Evolutionary conservation across 805 yeast genomes (phyloP), one percentile per base, ranked within the genome.

Genomic region (Middelhovenomyces tepae): DNA sequence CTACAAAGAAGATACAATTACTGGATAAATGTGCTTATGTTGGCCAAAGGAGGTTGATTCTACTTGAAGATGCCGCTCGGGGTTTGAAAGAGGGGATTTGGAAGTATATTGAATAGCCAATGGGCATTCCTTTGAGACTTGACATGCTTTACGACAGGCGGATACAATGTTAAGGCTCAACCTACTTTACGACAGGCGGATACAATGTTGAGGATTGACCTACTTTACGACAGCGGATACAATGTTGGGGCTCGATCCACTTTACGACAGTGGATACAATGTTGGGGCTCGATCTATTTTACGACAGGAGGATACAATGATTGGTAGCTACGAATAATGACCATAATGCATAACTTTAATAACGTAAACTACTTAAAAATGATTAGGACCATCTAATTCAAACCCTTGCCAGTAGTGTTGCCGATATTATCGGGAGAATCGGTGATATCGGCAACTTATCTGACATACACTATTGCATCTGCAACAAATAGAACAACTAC

Each of bases 1-100:
- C 60, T 26, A 54, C 56, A 22, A 30, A 35, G 9, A 66, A 63
- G 44, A 43, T 50, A 9, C 56, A 56, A 27, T 56, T 71, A 18
- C 54, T 69, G 29, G 64, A 67, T 35, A 51, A 64, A 42, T 59
- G 70, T 16, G 54, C 64, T 13, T 58, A 67, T 39, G 65, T 71
- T 18, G 43, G 44, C 25, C 56, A 57, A 25, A 54, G 75, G 25
- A 60, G 67, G 32, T 47, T 47, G 35, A 47, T 60, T 20, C 51
- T 71, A 35, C 51, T 72, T 10, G 65, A 66, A 15, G 61, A 63
- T 40, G 71, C 73, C 3, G 54, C 56, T 11, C 51, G 52, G 24
- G 71, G 69, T 4, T 44, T 71, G 16, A 48, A 48, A 8, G 64
- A 62, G 30, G 59, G 60, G 3, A 41, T 46, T 10, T 57, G 62